Evolutionary conservation across 116 monocot genomes (phyloP), one percentile per base, ranked within the genome.

Genomic region (Cymodocea nodosa): DNA sequence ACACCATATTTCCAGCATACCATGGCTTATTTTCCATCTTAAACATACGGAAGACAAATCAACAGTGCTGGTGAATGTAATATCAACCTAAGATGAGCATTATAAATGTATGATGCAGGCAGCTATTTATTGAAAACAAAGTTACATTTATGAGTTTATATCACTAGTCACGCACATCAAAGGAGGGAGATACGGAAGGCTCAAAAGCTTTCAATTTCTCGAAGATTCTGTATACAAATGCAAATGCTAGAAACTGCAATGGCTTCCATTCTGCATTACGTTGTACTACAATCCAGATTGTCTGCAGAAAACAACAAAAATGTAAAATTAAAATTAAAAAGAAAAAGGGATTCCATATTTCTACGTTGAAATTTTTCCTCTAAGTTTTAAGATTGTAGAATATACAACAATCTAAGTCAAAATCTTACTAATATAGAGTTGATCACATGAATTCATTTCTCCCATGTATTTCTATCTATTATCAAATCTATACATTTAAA

Each of bases 161-260:
- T n/a, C 62, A 62, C 4, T 8, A 62, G 17, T 64, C 2, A 77
- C 93, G 80, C 71, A 89, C 93, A 81, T 72, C 80, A 20, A 81
- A 74, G 59, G 77, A 76, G 35, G 84, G 70, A 57, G 86, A 68
- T 37, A 65, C 75, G 44, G 70, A 73, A 56, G 88, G 91, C 69
- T 97, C 95, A 79, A 68, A 81, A 40, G 91, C 48, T 71, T 83
- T 97, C 68, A 91, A 55, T 76, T 97, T 97, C 66, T 95, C 91
- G 80, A 97, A 88, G 67, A 97, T 84, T 74, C 95, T 63, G 70
- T 97, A 97, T 70, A 91, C 85, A 72, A 83, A 97, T 11, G 63
- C 75, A 60, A 91, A 85, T 19, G 81, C 81, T 18, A 97, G 69
- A 80, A 90, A 97, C 73, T 97, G 95, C 78, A 97, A 63, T 59